Evolutionary conservation across 306 rosid species (phyloP), one percentile per base, ranked within the genome.

Genomic region (Cucurbita ficifolia): DNA sequence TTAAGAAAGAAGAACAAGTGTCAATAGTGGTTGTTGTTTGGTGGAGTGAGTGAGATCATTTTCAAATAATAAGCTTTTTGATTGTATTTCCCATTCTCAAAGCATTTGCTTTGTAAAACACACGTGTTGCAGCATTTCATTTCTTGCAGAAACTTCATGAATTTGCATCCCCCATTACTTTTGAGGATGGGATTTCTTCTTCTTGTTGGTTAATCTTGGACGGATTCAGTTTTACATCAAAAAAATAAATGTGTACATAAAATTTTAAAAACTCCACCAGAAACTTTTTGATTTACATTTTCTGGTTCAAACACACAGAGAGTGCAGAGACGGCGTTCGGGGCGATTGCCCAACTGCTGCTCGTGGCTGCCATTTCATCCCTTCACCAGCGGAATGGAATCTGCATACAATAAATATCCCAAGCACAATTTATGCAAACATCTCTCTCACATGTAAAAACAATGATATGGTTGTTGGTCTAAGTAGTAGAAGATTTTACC

Each of bases 401-500:
- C 74, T 70, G 74, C 43, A 70, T 22, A 49, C 2, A 49, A 49
- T 49, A 49, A 49, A 49, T 49, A 49, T 14, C 7, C 43, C 17
- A 21, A 69, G n/a, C 36, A 35, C 42, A 69, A 69, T 8, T 68
- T 36, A 67, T 45, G 73, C 55, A 46, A 69, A 56, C 74, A 70
- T 33, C 29, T 9, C 59, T 29, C 74, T 29, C 11, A 49, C 33
- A 29, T 29, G 33, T 51, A 51, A 16, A 50, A 51, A 49, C 16
- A 9, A 49, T 16, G 56, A 40, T 17, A 36, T 42, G 46, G 51
- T 21, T 53, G 11, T 69, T 69, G 3, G 58, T 50, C 14, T 11
- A 58, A 46, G 70, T 35, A 54, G 33, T 29, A 46, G 70, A 22
- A 49, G 76, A 70, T 12, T 81, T 12, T 81, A 92, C 94, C 86